Conservation (phyloP, 2,329 filamentous ascomycete genomes). For the Cladophialophora chaetospira region DNA sequence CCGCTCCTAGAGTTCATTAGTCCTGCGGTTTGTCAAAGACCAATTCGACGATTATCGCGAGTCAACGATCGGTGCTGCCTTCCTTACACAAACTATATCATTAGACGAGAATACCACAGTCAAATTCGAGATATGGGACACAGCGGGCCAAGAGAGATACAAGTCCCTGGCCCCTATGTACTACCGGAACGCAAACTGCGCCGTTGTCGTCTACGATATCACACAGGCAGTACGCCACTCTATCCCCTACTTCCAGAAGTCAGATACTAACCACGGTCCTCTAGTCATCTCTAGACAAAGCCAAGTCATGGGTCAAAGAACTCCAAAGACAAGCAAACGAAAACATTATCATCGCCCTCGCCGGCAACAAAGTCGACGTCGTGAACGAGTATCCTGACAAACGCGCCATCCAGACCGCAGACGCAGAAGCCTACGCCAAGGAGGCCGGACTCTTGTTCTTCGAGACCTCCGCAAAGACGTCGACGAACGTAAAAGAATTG, state of each 20-base stretch:
- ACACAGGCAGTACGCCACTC: slow-evolving; percentile 81
- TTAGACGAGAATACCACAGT: slow-evolving; percentile 97
- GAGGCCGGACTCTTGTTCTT: slow-evolving; percentile 96
- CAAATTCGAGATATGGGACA: slow-evolving; percentile 99
- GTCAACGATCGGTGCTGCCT: slow-evolving; percentile 97
- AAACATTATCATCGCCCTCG: slow-evolving; percentile 98
- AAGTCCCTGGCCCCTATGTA: slow-evolving; percentile 99
- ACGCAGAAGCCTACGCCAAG: slow-evolving; percentile 91
- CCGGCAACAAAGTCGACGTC: slow-evolving; percentile 96
- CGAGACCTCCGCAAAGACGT: slow-evolving; percentile 96
- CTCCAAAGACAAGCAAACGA: slow-evolving; percentile 98
- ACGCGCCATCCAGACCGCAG: slow-evolving; percentile 82
- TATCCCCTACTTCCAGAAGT: neutral
- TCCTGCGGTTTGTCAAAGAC: slow-evolving; percentile 98
- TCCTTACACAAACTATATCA: slow-evolving; percentile 97
- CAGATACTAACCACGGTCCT: slow-evolving; percentile 15
- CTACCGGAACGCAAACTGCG: slow-evolving; percentile 98
- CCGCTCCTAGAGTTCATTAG: slow-evolving; percentile 78
- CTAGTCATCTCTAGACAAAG: slow-evolving; percentile 95
- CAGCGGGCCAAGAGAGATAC: slow-evolving; percentile 96
- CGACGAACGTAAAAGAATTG: slow-evolving; percentile 91
- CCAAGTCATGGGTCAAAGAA: slow-evolving; percentile 99
- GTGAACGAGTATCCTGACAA: slow-evolving; percentile 94
- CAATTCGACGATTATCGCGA: slow-evolving; percentile 99
- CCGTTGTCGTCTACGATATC: slow-evolving; percentile 98